phyloP scores from a whole-genome alignment of 2,329 filamentous ascomycete genomes.

The Tolypocladium pustulatum region DNA sequence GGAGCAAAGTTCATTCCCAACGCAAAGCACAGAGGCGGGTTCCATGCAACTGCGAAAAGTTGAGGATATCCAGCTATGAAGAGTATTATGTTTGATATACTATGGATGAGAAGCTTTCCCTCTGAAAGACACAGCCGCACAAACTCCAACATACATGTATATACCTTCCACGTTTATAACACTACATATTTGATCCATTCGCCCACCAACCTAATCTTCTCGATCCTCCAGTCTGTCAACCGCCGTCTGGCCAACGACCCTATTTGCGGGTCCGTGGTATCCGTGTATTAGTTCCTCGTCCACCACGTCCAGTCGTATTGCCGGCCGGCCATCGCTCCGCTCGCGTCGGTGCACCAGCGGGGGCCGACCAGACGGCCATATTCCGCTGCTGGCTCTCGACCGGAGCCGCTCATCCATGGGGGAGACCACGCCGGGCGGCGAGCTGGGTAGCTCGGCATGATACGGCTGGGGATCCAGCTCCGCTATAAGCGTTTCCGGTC shows the following conservation, averaged over 20 bases:
- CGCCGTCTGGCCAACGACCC: slow-evolving; percentile 30
- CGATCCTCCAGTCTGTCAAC: slow-evolving; percentile 10
- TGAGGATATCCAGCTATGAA: neutral
- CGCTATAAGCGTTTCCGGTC: slow-evolving; percentile 13
- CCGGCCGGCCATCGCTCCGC: slow-evolving; percentile 12
- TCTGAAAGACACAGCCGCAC: neutral
- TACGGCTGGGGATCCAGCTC: slow-evolving; percentile 28
- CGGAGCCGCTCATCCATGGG: slow-evolving; percentile 12
- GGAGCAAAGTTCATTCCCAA: too few species aligned
- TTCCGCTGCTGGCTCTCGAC: slow-evolving; percentile 1
- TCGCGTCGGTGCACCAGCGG: slow-evolving; percentile 14
- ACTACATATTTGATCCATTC: neutral
- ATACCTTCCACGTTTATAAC: neutral
- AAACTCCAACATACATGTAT: neutral
- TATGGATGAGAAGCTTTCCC: neutral
- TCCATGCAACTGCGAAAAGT: too few species aligned
- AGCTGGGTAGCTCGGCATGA: slow-evolving; percentile 25
- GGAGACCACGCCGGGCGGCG: slow-evolving; percentile 11
- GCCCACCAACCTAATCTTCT: neutral
- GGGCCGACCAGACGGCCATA: slow-evolving; percentile 7
- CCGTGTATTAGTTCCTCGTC: slow-evolving; percentile 37
- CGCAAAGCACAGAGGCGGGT: too few species aligned
- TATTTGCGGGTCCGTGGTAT: slow-evolving; percentile 31
- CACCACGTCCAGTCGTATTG: slow-evolving; percentile 19
- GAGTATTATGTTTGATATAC: neutral